phyloP scores from a whole-genome alignment of 306 rosid genomes.

The Luffa acutangula region DNA sequence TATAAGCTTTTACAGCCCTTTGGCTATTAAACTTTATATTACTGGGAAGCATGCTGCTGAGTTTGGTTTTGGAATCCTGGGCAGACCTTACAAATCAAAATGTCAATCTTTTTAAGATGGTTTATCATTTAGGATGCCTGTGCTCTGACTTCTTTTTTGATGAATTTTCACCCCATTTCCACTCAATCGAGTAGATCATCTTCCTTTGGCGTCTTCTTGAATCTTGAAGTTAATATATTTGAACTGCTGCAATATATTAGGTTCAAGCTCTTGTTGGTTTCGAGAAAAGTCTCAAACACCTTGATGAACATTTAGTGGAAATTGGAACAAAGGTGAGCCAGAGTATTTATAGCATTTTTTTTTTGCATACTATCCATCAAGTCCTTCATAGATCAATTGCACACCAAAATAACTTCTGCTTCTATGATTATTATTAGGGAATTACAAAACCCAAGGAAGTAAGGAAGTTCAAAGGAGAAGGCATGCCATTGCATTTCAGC shows the following conservation, averaged over 20 bases:
- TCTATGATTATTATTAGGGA: conserved; percentile 40
- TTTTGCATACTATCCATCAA: neutral
- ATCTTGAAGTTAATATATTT: conserved; percentile 7
- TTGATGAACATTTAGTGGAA: conserved; percentile 80
- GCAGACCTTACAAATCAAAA: neutral
- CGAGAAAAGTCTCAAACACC: conserved; percentile 77
- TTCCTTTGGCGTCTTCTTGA: neutral
- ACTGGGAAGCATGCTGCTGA: neutral
- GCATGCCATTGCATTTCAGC: conserved; percentile 92
- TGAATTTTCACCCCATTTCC: neutral
- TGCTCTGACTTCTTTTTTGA: neutral
- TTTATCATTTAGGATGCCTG: neutral
- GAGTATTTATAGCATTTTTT: neutral
- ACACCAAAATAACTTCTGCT: neutral
- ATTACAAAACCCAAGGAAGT: conserved; percentile 88
- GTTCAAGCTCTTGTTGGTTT: conserved; percentile 97
- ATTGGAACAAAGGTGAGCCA: conserved; percentile 76
- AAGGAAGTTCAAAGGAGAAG: conserved; percentile 86
- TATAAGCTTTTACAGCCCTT: neutral
- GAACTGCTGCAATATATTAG: conserved; percentile 28
- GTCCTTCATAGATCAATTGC: neutral
- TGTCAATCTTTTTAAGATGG: neutral
- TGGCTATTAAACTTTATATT: neutral
- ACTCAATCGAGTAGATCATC: neutral
- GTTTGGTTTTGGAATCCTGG: neutral